A percentile compares a stretch with the other conserved stretches of the same genome.
Evolutionary conservation across 345 rosid species (phyloP).

Genomic region (Linum lewisii): DNA sequence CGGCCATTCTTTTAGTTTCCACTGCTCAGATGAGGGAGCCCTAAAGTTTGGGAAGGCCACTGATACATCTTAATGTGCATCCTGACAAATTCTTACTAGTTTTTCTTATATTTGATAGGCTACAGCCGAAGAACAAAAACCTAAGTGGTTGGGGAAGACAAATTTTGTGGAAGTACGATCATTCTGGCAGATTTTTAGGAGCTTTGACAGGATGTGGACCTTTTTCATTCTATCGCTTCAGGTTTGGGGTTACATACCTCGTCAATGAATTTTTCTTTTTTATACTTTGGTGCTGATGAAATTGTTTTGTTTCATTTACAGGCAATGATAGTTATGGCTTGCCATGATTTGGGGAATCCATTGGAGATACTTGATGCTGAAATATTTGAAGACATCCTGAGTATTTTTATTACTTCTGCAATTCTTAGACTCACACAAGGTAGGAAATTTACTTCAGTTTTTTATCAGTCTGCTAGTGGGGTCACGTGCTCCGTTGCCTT

Average conservation of each 20-base stretch:
- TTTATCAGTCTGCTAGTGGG: no score
- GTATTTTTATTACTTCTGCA: slow-evolving; percentile 86
- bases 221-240: slow-evolving; percentile 86
- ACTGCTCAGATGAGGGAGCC: no score
- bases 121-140: slow-evolving; percentile 29
- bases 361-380: slow-evolving; percentile 58
- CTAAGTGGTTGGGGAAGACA: slow-evolving; percentile 80
- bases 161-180: slow-evolving; percentile 91
- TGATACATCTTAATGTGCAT: not conserved
- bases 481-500: no score
- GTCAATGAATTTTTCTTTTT: not conserved
- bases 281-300: slow-evolving; percentile 1
- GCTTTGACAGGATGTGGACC: slow-evolving; percentile 97
- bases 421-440: slow-evolving; percentile 69
- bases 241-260: slow-evolving; percentile 30
- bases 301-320: slow-evolving; percentile 25
- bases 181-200: slow-evolving; percentile 92
- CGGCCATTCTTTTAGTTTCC: no score
- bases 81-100: slow-evolving; percentile 6
- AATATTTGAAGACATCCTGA: slow-evolving; percentile 79
- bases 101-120: slow-evolving; percentile 30
- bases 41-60: not conserved
- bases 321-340: slow-evolving; percentile 96
- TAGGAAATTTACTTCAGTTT: slow-evolving; percentile 18
- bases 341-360: slow-evolving; percentile 88